Conservation (phyloP, 768 basidiomycete species). For the Rhodocollybia butyracea region DNA sequence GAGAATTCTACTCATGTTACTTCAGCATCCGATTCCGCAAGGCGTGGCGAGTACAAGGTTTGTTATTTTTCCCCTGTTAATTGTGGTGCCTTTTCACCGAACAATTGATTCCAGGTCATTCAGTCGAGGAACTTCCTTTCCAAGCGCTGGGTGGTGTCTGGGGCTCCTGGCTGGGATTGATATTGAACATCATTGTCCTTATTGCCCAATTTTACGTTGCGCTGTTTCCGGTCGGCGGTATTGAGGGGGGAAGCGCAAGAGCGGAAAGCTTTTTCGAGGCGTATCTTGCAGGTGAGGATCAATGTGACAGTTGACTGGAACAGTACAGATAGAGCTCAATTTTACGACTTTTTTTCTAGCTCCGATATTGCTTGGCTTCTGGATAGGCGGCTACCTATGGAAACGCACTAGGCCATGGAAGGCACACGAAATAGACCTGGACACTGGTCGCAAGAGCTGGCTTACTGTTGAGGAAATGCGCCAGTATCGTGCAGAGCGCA, state of each 20-base stretch:
- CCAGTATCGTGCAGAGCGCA: slow-evolving; percentile 7
- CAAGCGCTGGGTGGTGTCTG: slow-evolving; percentile 39
- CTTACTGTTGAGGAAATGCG: slow-evolving; percentile 12
- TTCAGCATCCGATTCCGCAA: slow-evolving; percentile 41
- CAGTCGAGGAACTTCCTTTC: slow-evolving; percentile 43
- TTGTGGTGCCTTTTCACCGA: too few species aligned
- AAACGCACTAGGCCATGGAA: slow-evolving; percentile 36
- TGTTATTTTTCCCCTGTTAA: too few species aligned
- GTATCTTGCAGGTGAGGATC: slow-evolving; percentile 33
- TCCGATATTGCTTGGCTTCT: slow-evolving; percentile 39
- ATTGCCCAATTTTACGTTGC: slow-evolving; percentile 47
- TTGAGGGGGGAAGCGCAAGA: slow-evolving; percentile 21
- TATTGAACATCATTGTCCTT: slow-evolving; percentile 36
- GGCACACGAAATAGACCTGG: slow-evolving; percentile 38
- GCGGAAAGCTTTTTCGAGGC: slow-evolving; percentile 34
- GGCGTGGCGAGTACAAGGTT: slow-evolving; percentile 41
- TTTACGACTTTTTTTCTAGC: too few species aligned
- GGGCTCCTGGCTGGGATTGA: slow-evolving; percentile 43
- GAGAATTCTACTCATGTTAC: background rate
- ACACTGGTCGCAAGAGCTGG: slow-evolving; percentile 17
- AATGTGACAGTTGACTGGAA: too few species aligned
- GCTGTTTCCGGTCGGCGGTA: slow-evolving; percentile 38
- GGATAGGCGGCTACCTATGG: slow-evolving; percentile 34
- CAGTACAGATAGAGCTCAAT: too few species aligned
- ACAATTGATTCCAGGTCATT: too few species aligned